Evolutionary conservation across 495 filamentous ascomycete species (phyloP).

Genomic region (Copromyces sp.): DNA sequence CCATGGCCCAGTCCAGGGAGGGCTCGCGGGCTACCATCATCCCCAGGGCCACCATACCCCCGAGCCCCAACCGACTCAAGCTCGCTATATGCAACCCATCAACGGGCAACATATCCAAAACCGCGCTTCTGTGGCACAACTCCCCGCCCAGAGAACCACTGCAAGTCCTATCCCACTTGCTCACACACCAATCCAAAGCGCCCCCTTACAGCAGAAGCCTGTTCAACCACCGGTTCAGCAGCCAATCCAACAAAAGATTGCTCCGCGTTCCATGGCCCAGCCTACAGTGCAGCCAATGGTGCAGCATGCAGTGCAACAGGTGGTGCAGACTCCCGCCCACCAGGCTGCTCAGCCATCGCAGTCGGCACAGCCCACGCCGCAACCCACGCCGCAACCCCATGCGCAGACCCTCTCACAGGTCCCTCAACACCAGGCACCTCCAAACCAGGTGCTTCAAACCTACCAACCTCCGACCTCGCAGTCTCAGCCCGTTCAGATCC

Average conservation of each 20-base stretch:
- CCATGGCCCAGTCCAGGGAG: constrained; percentile 1
- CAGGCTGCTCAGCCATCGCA: background rate
- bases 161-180: constrained; percentile 7
- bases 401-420: background rate
- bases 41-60: constrained; percentile 5
- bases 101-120: constrained; percentile 13
- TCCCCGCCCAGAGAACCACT: constrained; percentile 5
- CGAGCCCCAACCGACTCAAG: constrained; percentile 6
- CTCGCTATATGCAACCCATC: constrained; percentile 4
- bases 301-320: background rate
- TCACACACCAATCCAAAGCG: constrained; percentile 13
- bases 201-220: constrained; percentile 22
- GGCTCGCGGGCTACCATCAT: constrained; percentile 7
- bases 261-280: background rate
- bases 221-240: constrained; percentile 20
- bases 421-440: background rate
- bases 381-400: background rate
- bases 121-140: constrained; percentile 4
- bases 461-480: background rate
- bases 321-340: constrained; percentile 1
- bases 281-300: background rate
- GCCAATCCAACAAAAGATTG: background rate
- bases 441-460: background rate
- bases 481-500: background rate
- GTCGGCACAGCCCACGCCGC: background rate